Conservation (phyloP, 2,329 filamentous ascomycete species). For the Colletotrichum tropicicola region DNA sequence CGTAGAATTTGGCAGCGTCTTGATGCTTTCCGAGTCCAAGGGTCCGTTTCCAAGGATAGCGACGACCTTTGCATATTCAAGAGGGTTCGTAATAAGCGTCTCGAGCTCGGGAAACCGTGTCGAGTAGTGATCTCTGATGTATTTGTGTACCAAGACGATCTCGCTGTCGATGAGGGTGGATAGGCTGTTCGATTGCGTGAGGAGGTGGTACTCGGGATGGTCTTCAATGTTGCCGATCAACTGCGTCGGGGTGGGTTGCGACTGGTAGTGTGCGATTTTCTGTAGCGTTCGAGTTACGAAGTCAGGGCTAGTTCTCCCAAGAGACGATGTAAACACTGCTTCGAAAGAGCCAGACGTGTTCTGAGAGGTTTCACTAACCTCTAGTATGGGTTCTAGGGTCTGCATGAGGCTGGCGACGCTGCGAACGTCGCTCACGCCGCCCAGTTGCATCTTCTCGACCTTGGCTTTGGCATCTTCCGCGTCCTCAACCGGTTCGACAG, state of each 20-base stretch:
- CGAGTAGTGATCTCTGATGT: slow-evolving; percentile 95
- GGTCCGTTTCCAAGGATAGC: slow-evolving; percentile 93
- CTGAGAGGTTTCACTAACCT: slow-evolving; percentile 67
- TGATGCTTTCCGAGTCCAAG: slow-evolving; percentile 83
- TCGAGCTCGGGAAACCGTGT: slow-evolving; percentile 93
- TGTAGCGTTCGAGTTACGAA: slow-evolving; percentile 61
- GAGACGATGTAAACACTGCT: slow-evolving; percentile 70
- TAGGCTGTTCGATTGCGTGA: slow-evolving; percentile 88
- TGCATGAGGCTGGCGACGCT: slow-evolving; percentile 85
- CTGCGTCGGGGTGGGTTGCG: slow-evolving; percentile 70
- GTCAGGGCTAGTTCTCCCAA: slow-evolving; percentile 74
- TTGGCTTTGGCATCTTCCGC: slow-evolving; percentile 78
- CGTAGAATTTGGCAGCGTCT: slow-evolving; percentile 76
- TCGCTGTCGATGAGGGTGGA: slow-evolving; percentile 95
- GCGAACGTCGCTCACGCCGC: slow-evolving; percentile 78
- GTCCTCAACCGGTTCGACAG: slow-evolving; percentile 64
- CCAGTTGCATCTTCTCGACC: slow-evolving; percentile 84
- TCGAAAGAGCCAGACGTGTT: slow-evolving; percentile 30
- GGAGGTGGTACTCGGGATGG: slow-evolving; percentile 88
- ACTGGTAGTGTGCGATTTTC: slow-evolving; percentile 84
- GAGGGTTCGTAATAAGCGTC: slow-evolving; percentile 85
- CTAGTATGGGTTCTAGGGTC: slow-evolving; percentile 80
- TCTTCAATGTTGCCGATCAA: slow-evolving; percentile 88
- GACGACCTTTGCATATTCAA: slow-evolving; percentile 96
- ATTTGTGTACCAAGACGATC: slow-evolving; percentile 93